Evolutionary conservation across 345 rosid species (phyloP).

Genomic region (Pelargonium nanum): DNA sequence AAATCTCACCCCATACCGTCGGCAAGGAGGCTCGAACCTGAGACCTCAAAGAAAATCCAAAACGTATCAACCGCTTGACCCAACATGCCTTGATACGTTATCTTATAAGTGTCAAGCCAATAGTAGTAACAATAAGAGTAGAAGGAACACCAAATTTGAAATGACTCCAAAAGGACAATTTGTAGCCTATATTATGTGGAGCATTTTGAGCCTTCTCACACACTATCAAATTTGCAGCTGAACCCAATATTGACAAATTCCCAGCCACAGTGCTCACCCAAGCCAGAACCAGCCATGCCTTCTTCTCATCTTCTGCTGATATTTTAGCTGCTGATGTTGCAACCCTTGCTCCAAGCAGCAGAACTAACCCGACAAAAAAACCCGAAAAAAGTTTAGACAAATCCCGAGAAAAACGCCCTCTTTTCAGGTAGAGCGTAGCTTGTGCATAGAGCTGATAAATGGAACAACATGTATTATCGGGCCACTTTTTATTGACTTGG

Average conservation of each 20-base stretch:
- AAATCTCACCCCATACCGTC: too few relatives aligned
- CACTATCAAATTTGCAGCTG: slow-evolving; percentile 82
- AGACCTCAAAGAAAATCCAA: too few relatives aligned
- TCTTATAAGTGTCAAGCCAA: slow-evolving; percentile 22
- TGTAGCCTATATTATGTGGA: slow-evolving; percentile 16
- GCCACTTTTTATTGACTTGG: too few relatives aligned
- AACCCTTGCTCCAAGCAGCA: slow-evolving; percentile 58
- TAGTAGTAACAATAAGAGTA: slow-evolving; percentile 16
- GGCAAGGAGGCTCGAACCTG: too few relatives aligned
- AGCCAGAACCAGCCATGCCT: slow-evolving; percentile 72
- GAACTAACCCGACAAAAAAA: slow-evolving; percentile 29
- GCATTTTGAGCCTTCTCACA: slow-evolving; percentile 75
- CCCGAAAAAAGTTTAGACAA: neutral
- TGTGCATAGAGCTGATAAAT: too few relatives aligned
- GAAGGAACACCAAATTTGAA: slow-evolving; percentile 23
- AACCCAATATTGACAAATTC: slow-evolving; percentile 70
- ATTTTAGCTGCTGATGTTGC: slow-evolving; percentile 62
- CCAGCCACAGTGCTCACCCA: slow-evolving; percentile 90
- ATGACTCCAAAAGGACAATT: slow-evolving; percentile 22
- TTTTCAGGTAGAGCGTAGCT: too few relatives aligned
- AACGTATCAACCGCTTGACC: too few relatives aligned
- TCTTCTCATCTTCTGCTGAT: slow-evolving; percentile 49
- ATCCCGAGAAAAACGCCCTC: too few relatives aligned
- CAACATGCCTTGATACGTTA: too few relatives aligned
- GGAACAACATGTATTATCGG: too few relatives aligned